Conservation (phyloP, 805 yeast genomes). For the Ogataea saltuana region DNA sequence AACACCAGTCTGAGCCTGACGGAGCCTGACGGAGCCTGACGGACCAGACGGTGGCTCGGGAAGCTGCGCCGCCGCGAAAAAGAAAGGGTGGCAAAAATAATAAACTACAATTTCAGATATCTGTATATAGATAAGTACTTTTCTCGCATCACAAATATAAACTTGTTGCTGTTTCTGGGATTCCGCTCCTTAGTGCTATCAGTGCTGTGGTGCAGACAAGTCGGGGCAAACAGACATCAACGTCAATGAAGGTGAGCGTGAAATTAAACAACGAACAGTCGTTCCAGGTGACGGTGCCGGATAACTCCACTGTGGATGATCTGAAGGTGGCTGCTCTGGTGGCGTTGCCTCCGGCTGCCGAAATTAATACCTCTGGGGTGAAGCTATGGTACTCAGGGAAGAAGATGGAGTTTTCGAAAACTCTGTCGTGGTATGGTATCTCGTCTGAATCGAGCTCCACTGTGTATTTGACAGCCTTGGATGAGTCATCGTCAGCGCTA, state of each 20-base stretch:
- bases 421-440: constrained; percentile 33
- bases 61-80: constrained; percentile 16
- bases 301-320: constrained; percentile 53
- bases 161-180: no score
- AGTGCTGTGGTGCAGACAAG: not conserved
- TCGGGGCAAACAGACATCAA: not conserved
- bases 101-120: constrained; percentile 7
- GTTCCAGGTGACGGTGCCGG: constrained; percentile 50
- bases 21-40: no score
- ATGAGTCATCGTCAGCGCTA: constrained; percentile 24
- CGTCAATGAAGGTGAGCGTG: constrained; percentile 54
- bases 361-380: constrained; percentile 14
- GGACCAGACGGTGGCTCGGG: no score
- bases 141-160: not conserved
- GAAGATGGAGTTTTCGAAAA: constrained; percentile 31
- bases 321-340: constrained; percentile 48
- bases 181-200: not conserved
- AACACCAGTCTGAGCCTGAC: no score
- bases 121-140: constrained; percentile 5
- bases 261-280: constrained; percentile 36
- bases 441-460: constrained; percentile 28
- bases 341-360: constrained; percentile 33
- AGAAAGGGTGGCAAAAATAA: constrained; percentile 21
- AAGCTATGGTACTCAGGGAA: constrained; percentile 38
- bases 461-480: constrained; percentile 33